These are phyloP conservation scores for Starmerella stigmatis DNA, from an alignment of 805 yeast species.

Conservation along the genomic window DNA sequence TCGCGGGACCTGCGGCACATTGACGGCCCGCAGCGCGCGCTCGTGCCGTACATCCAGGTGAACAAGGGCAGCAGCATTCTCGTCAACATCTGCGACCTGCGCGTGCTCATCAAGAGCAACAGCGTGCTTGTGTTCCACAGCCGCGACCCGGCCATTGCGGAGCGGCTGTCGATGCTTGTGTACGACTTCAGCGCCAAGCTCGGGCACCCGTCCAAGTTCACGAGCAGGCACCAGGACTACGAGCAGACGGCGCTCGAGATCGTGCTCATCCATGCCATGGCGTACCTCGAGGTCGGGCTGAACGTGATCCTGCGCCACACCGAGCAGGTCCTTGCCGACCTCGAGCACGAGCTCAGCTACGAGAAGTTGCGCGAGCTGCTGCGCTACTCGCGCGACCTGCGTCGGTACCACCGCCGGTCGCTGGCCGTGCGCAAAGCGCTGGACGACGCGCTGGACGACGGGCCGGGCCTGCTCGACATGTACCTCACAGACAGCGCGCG, in stretches of 20 bases:
- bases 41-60: conserved; percentile 56
- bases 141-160: conserved; percentile 40
- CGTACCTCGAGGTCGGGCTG: conserved; percentile 66
- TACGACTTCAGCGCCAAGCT: conserved; percentile 74
- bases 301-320: conserved; percentile 48
- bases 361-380: conserved; percentile 62
- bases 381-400: conserved; percentile 58
- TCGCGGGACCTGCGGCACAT: conserved; percentile 83
- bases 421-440: conserved; percentile 66
- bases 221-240: conserved; percentile 40
- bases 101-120: conserved; percentile 50
- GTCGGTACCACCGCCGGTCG: conserved; percentile 65
- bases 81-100: conserved; percentile 51
- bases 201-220: conserved; percentile 28
- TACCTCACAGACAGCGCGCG: conserved; percentile 43
- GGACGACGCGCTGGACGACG: conserved; percentile 76
- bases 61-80: conserved; percentile 44
- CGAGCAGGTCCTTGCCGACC: conserved; percentile 52
- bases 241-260: conserved; percentile 80
- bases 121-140: conserved; percentile 56
- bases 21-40: conserved; percentile 42
- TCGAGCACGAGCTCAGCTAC: conserved; percentile 73
- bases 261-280: conserved; percentile 69
- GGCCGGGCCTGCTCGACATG: conserved; percentile 75
- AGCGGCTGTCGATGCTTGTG: conserved; percentile 63